A percentile compares a stretch with the other conserved stretches of the same genome.
Evolutionary conservation across 164 flowering plant genomes (phyloP).

Genomic region (Aristolochia contorta): DNA sequence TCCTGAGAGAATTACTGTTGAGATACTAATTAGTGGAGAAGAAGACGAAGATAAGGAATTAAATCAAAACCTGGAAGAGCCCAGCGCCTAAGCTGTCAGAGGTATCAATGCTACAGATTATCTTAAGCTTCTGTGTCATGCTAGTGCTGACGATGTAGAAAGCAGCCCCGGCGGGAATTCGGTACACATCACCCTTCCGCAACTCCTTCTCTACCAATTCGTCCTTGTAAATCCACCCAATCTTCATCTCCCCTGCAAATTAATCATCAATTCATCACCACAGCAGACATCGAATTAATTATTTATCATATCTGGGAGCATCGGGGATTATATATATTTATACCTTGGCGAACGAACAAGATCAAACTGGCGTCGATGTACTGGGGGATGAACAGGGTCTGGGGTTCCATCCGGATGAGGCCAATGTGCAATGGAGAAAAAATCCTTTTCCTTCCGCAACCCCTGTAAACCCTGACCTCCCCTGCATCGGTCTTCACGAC

Average conservation of each 20-base stretch:
- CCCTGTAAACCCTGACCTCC: constrained; percentile 51
- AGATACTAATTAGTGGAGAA: background rate
- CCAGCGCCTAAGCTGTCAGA: constrained; percentile 48
- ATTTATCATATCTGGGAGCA: too few species aligned
- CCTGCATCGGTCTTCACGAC: constrained; percentile 73
- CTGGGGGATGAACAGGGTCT: constrained; percentile 70
- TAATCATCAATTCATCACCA: background rate
- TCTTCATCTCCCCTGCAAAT: constrained; percentile 51
- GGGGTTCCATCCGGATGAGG: constrained; percentile 83
- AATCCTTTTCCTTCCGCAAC: constrained; percentile 14
- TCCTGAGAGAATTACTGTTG: background rate
- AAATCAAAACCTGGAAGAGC: constrained; percentile 54
- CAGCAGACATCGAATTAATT: too few species aligned
- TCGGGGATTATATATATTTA: too few species aligned
- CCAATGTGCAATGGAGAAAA: constrained; percentile 62
- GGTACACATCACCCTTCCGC: constrained; percentile 60
- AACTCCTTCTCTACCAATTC: constrained; percentile 43
- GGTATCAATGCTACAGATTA: constrained; percentile 66
- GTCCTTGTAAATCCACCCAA: constrained; percentile 59
- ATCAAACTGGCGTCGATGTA: constrained; percentile 65
- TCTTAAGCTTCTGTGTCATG: constrained; percentile 57
- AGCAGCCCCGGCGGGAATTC: constrained; percentile 71
- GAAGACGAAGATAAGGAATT: background rate
- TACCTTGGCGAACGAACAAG: constrained; percentile 76
- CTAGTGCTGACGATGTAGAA: constrained; percentile 68